Percentiles rank a stretch among this genome's conserved stretches.
phyloP scores from a whole-genome alignment of 2,329 filamentous ascomycete genomes.

The Penicillium olsonii region DNA sequence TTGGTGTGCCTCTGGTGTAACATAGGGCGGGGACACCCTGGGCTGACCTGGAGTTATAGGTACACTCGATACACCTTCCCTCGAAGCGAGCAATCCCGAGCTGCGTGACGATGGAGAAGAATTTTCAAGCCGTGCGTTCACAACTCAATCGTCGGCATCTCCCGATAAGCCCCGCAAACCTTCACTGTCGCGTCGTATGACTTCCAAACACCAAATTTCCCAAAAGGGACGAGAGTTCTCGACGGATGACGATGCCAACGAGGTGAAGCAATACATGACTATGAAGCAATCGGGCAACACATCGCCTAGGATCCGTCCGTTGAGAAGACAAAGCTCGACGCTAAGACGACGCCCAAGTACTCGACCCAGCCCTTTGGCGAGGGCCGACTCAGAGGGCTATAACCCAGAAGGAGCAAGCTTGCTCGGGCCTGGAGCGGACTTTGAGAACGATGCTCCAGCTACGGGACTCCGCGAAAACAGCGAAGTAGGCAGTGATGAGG shows the following conservation, averaged over 20 bases:
- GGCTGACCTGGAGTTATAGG: conserved; percentile 23
- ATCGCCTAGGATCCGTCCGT: conserved; percentile 38
- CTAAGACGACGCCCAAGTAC: conserved; percentile 40
- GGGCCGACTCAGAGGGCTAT: conserved; percentile 41
- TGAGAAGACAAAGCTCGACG: conserved; percentile 41
- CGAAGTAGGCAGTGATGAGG: conserved; percentile 47
- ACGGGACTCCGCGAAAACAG: conserved; percentile 28
- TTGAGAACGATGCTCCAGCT: conserved; percentile 21
- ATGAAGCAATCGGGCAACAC: conserved; percentile 36
- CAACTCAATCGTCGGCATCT: conserved; percentile 49
- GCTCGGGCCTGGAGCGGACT: conserved; percentile 30
- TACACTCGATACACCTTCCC: conserved; percentile 29
- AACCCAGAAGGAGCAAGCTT: conserved; percentile 41
- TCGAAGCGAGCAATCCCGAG: conserved; percentile 25
- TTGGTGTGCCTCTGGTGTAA: conserved; percentile 25
- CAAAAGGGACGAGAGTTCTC: conserved; percentile 86
- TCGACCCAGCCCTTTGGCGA: conserved; percentile 34
- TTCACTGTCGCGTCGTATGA: conserved; percentile 69
- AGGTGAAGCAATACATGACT: conserved; percentile 71
- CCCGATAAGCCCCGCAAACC: conserved; percentile 67
- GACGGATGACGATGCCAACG: conserved; percentile 80
- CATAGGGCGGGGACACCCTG: conserved; percentile 1
- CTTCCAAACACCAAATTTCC: conserved; percentile 70
- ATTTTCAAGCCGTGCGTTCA: conserved; percentile 31
- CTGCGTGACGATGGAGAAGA: conserved; percentile 33